phyloP scores from a whole-genome alignment of 108 stramenopile species.

The Cyclotella baltica region DNA sequence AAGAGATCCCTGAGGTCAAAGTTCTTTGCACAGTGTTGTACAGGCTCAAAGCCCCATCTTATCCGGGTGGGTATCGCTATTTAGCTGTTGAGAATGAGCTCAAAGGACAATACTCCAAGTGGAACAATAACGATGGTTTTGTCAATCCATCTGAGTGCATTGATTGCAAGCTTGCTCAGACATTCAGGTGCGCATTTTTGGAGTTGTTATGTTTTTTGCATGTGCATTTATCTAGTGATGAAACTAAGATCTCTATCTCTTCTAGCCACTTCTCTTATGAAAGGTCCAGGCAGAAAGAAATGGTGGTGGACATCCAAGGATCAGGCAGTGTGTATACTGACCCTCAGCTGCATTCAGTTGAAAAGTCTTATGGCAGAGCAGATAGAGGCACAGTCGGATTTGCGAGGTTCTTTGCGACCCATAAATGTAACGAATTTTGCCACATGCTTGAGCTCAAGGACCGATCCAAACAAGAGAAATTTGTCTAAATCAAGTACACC shows the following conservation, averaged over 20 bases:
- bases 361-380: constrained; percentile 11
- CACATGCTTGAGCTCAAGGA: constrained; percentile 6
- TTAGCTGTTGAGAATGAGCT: constrained; percentile 16
- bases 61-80: constrained; percentile 22
- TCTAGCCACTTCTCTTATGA: constrained; percentile 17
- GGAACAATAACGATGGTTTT: constrained; percentile 19
- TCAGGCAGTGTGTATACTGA: constrained; percentile 17
- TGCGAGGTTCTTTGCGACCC: constrained; percentile 16
- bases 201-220: not conserved
- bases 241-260: not conserved
- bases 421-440: constrained; percentile 13
- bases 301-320: constrained; percentile 31
- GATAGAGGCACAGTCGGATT: constrained; percentile 19
- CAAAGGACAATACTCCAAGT: not conserved
- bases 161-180: constrained; percentile 11
- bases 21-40: constrained; percentile 11
- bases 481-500: not conserved
- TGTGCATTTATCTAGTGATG: not conserved
- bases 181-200: not conserved
- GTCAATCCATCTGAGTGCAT: constrained; percentile 14
- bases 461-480: not conserved
- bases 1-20: not conserved
- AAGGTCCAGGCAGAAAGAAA: constrained; percentile 7
- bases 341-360: constrained; percentile 18
- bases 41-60: constrained; percentile 8